phyloP scores from a whole-genome alignment of 106 monocot genomes.

The Cymbidium sinense region DNA sequence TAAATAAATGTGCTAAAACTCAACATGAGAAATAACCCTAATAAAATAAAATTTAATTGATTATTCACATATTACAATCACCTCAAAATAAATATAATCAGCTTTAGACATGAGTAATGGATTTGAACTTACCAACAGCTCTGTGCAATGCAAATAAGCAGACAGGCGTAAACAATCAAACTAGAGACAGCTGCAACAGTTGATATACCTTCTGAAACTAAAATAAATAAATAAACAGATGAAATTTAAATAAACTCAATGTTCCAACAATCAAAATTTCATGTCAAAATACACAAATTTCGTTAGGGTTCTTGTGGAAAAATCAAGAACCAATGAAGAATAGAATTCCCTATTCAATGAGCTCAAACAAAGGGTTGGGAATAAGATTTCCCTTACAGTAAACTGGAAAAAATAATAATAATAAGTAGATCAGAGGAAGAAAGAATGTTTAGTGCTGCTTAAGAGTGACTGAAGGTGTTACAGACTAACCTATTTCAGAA shows the following conservation, averaged over 20 bases:
- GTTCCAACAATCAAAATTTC: neutral
- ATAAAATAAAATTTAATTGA: too few species aligned
- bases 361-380: neutral
- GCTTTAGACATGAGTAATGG: too few species aligned
- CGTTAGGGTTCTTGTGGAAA: slow-evolving; percentile 1
- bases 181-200: too few species aligned
- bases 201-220: too few species aligned
- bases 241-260: neutral
- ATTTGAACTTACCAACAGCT: too few species aligned
- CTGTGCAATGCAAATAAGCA: neutral
- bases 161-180: neutral
- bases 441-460: neutral
- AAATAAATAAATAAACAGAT: neutral
- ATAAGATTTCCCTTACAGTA: neutral
- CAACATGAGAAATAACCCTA: too few species aligned
- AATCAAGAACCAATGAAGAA: slow-evolving; percentile 8
- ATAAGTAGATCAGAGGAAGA: neutral
- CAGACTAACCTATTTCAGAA: slow-evolving; percentile 16
- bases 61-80: too few species aligned
- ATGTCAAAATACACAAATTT: slow-evolving; percentile 8
- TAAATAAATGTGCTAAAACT: too few species aligned
- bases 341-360: neutral
- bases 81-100: too few species aligned
- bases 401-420: neutral
- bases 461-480: neutral